These are phyloP conservation scores for Tetrapisispora fleetii DNA, from an alignment of 805 yeast genomes.

Conservation along the genomic window DNA sequence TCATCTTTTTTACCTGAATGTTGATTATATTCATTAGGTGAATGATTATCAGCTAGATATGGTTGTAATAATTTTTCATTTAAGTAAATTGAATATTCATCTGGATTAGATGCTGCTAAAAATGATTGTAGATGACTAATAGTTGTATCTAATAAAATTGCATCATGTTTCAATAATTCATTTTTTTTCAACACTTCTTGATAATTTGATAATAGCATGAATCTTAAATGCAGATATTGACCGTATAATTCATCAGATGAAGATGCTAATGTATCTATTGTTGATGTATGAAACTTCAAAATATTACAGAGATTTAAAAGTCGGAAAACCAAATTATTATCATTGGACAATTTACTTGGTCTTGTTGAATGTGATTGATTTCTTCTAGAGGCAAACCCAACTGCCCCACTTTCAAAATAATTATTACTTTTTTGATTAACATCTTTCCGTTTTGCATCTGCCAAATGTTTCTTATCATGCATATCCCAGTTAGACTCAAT, in stretches of 20 bases:
- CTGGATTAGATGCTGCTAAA: slow-evolving; percentile 42
- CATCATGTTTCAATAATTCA: neutral
- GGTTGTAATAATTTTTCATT: slow-evolving; percentile 15
- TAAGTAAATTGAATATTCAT: slow-evolving; percentile 32
- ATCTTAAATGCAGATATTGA: slow-evolving; percentile 1
- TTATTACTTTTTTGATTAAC: slow-evolving; percentile 2
- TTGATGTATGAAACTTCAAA: slow-evolving; percentile 23
- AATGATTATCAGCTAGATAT: slow-evolving; percentile 24
- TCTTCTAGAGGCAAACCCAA: slow-evolving; percentile 28
- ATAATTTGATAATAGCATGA: neutral
- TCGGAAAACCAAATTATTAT: slow-evolving; percentile 13
- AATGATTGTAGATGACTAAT: slow-evolving; percentile 32
- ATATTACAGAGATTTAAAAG: slow-evolving; percentile 20
- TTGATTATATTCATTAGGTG: slow-evolving; percentile 2
- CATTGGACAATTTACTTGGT: slow-evolving; percentile 21
- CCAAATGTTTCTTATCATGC: slow-evolving; percentile 16
- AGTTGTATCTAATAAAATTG: slow-evolving; percentile 12
- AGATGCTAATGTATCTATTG: slow-evolving; percentile 23
- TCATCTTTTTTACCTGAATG: slow-evolving; percentile 19
- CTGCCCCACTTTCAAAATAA: slow-evolving; percentile 16
- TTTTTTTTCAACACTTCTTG: neutral
- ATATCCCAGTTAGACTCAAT: slow-evolving; percentile 31
- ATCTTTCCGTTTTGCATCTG: slow-evolving; percentile 13
- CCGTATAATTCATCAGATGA: slow-evolving; percentile 11
- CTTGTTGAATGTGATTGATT: slow-evolving; percentile 24